Percentiles rank a stretch among this genome's conserved stretches.
These are phyloP conservation scores for Coprinopsis strossmayeri DNA, from an alignment of 768 basidiomycete genomes.

Conservation along the genomic window DNA sequence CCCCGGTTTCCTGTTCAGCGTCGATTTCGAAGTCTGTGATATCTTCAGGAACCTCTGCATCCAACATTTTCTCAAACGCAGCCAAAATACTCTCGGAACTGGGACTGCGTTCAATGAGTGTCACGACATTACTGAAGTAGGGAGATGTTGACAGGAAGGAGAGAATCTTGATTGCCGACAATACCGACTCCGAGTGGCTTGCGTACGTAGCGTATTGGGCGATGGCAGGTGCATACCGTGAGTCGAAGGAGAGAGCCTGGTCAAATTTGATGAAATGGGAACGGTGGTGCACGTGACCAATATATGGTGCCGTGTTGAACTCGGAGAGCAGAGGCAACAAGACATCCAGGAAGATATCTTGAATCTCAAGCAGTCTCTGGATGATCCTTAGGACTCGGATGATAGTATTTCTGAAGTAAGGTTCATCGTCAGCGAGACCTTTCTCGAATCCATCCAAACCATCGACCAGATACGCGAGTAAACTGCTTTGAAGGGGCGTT, in stretches of 20 bases:
- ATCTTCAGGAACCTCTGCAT: constrained; percentile 54
- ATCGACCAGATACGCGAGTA: constrained; percentile 77
- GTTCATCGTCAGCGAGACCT: constrained; percentile 60
- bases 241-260: constrained; percentile 62
- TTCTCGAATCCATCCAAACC: constrained; percentile 74
- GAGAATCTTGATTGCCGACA: constrained; percentile 77
- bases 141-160: constrained; percentile 57
- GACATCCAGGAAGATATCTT: constrained; percentile 86
- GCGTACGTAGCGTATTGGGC: constrained; percentile 75
- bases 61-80: constrained; percentile 67
- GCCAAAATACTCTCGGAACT: constrained; percentile 83
- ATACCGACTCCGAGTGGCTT: constrained; percentile 62
- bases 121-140: constrained; percentile 66
- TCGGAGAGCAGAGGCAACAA: constrained; percentile 74
- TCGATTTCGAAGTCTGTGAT: constrained; percentile 51
- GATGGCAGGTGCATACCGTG: constrained; percentile 72
- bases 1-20: constrained; percentile 62
- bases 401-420: constrained; percentile 69
- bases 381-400: constrained; percentile 77
- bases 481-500: constrained; percentile 61
- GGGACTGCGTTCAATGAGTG: constrained; percentile 70
- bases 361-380: constrained; percentile 74
- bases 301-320: constrained; percentile 45
- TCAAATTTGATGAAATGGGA: constrained; percentile 73
- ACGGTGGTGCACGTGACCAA: constrained; percentile 51